These are phyloP conservation scores for Epichloe coenophiala DNA, from an alignment of 2,329 filamentous ascomycete species.

Conservation along the genomic window DNA sequence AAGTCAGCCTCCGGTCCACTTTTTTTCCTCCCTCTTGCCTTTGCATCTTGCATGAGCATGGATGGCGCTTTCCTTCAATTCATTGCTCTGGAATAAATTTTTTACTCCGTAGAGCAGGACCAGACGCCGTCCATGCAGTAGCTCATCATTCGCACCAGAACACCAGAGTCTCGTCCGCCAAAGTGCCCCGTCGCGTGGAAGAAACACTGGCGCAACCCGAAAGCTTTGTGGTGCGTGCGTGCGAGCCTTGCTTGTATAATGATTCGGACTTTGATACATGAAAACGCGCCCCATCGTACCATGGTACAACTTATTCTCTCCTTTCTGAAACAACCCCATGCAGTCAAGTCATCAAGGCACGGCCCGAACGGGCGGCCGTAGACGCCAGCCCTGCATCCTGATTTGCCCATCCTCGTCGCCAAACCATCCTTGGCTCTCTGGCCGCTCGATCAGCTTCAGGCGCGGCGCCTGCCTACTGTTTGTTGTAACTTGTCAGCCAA, in stretches of 20 bases:
- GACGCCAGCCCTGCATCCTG: background rate
- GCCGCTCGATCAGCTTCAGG: background rate
- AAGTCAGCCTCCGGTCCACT: background rate
- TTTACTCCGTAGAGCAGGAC: no score
- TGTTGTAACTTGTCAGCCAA: background rate
- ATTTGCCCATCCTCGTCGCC: background rate
- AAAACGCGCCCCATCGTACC: no score
- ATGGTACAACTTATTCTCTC: no score
- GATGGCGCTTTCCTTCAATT: background rate
- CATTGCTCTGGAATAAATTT: no score
- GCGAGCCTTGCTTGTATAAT: no score
- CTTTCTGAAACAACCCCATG: background rate
- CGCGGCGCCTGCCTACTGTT: background rate
- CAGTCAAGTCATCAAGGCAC: background rate
- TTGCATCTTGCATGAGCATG: background rate
- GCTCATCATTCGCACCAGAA: no score
- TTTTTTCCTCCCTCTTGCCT: background rate
- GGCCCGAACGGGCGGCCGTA: background rate
- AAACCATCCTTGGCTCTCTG: background rate
- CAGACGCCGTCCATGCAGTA: no score
- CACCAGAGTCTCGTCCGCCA: no score
- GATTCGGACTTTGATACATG: no score
- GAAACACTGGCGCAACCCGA: no score
- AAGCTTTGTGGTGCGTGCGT: no score
- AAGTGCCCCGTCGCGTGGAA: no score